Evolutionary conservation across 1,139 yeast genomes (phyloP).

Genomic region (Pneumocystis sp.): DNA sequence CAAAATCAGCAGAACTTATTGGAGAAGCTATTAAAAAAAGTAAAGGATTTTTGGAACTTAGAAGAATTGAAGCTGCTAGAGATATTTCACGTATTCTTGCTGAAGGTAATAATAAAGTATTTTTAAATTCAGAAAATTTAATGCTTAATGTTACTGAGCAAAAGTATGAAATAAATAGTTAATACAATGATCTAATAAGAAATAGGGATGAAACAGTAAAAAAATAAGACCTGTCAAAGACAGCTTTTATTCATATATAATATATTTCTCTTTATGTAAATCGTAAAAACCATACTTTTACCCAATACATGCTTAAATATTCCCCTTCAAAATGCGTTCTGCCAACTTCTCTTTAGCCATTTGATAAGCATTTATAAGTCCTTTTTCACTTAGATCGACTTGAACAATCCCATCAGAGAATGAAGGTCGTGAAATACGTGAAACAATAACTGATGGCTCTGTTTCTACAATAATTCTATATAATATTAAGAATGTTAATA

Average conservation of each 20-base stretch:
- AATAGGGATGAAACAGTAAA: neutral
- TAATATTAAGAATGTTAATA: neutral
- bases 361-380: conserved; percentile 73
- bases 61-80: conserved; percentile 91
- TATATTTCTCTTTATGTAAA: neutral
- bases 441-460: conserved; percentile 71
- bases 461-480: conserved; percentile 75
- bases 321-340: conserved; percentile 42
- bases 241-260: neutral
- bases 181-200: neutral
- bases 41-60: conserved; percentile 62
- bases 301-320: neutral
- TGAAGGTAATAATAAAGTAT: conserved; percentile 75
- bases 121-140: conserved; percentile 83
- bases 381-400: conserved; percentile 75
- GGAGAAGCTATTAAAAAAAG: conserved; percentile 42
- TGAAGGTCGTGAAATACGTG: conserved; percentile 74
- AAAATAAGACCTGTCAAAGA: neutral
- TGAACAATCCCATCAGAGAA: conserved; percentile 47
- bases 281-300: neutral
- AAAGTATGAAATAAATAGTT: neutral
- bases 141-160: conserved; percentile 59
- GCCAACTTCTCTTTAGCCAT: conserved; percentile 78
- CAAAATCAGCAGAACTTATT: conserved; percentile 71
- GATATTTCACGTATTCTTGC: conserved; percentile 84